A percentile compares a stretch with the other conserved stretches of the same genome.
These are phyloP conservation scores for Myochromella boudieri DNA, from an alignment of 768 basidiomycete genomes.

Conservation along the genomic window DNA sequence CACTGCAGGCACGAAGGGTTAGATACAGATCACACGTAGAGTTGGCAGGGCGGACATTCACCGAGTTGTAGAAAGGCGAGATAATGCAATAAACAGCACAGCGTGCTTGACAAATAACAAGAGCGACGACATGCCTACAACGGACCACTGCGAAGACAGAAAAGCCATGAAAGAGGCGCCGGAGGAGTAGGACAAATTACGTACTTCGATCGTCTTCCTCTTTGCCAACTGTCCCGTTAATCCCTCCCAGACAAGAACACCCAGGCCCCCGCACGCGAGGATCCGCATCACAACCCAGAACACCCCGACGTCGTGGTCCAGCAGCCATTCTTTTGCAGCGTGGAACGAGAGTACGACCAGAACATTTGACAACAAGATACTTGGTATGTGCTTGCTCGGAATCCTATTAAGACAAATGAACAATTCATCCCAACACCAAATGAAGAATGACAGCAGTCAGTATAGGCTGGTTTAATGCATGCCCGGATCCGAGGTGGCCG, in stretches of 20 bases:
- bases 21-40: background rate
- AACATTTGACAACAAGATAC: conserved; percentile 59
- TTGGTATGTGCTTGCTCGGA: conserved; percentile 50
- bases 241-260: conserved; percentile 60
- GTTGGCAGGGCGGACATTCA: conserved; percentile 32
- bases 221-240: conserved; percentile 52
- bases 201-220: conserved; percentile 59
- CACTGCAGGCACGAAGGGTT: conserved; percentile 39
- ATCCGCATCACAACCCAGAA: conserved; percentile 79
- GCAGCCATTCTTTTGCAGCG: conserved; percentile 64
- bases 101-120: conserved; percentile 69
- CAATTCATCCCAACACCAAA: conserved; percentile 20
- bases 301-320: conserved; percentile 65
- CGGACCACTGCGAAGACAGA: conserved; percentile 58
- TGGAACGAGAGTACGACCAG: conserved; percentile 63
- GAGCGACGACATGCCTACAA: conserved; percentile 64
- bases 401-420: conserved; percentile 37
- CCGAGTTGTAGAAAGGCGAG: conserved; percentile 67
- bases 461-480: background rate
- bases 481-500: background rate
- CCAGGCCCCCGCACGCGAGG: conserved; percentile 70
- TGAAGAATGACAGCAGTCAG: no score
- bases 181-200: conserved; percentile 18
- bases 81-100: conserved; percentile 66
- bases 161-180: conserved; percentile 1